phyloP scores from a whole-genome alignment of 192 early-diverging fungal species.

The Coemansia sp. region DNA sequence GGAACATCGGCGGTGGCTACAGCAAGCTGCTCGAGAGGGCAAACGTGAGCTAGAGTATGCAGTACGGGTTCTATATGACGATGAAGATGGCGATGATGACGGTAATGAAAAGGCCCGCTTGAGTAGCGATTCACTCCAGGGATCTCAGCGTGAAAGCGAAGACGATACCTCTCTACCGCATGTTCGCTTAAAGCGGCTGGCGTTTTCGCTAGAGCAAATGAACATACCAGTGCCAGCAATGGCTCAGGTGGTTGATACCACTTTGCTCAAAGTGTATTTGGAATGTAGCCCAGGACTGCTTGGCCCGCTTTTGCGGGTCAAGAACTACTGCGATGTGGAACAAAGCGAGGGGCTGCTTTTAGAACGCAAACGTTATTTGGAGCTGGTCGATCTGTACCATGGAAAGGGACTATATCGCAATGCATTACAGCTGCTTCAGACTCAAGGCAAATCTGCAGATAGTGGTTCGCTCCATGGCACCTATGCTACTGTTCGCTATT shows the following conservation, averaged over 20 bases:
- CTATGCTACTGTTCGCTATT: slow-evolving; percentile 66
- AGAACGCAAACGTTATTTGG: slow-evolving; percentile 73
- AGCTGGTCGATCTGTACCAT: slow-evolving; percentile 92
- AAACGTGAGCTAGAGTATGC: slow-evolving; percentile 40
- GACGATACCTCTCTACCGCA: slow-evolving; percentile 47
- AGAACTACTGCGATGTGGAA: slow-evolving; percentile 80
- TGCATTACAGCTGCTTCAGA: slow-evolving; percentile 79
- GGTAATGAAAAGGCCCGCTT: slow-evolving; percentile 9
- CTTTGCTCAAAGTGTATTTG: slow-evolving; percentile 87
- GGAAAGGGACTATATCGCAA: slow-evolving; percentile 86
- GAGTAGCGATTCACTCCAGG: slow-evolving; percentile 4
- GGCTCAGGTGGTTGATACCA: slow-evolving; percentile 81
- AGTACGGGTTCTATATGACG: slow-evolving; percentile 35
- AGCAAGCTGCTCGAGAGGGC: slow-evolving; percentile 50
- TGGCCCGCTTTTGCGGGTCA: slow-evolving; percentile 89
- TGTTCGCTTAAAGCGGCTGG: slow-evolving; percentile 36
- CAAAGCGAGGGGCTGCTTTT: slow-evolving; percentile 77
- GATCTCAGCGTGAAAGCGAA: slow-evolving; percentile 5
- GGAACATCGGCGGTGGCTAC: slow-evolving; percentile 75
- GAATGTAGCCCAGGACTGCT: slow-evolving; percentile 80
- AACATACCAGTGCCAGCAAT: slow-evolving; percentile 51
- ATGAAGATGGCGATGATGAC: slow-evolving; percentile 30
- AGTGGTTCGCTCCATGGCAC: slow-evolving; percentile 61
- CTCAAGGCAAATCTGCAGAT: slow-evolving; percentile 49
- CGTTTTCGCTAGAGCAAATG: slow-evolving; percentile 41